Percentiles rank a stretch among this genome's conserved stretches.
phyloP scores from a whole-genome alignment of 805 yeast species.

The Starmera dryadoides region DNA sequence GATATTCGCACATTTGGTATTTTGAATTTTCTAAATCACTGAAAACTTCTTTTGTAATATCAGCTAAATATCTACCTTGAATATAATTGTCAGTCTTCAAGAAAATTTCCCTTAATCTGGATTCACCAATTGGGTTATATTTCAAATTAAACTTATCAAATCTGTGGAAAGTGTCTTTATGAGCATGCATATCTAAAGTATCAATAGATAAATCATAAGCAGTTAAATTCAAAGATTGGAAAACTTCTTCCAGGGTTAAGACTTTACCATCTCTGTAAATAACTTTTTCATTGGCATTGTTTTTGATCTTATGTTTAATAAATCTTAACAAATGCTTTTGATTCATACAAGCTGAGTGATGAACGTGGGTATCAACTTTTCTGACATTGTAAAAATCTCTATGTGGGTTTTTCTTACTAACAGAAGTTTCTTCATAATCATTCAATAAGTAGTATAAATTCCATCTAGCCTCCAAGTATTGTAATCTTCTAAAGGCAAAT shows the following conservation, averaged over 20 bases:
- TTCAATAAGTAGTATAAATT: conserved; percentile 80
- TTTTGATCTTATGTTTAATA: conserved; percentile 90
- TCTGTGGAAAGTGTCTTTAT: conserved; percentile 94
- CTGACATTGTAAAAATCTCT: conserved; percentile 95
- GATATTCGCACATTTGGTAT: conserved; percentile 95
- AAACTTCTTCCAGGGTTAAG: conserved; percentile 82
- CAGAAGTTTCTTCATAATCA: conserved; percentile 88
- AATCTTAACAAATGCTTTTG: conserved; percentile 93
- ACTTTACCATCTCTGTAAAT: conserved; percentile 89
- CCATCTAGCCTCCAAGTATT: conserved; percentile 96
- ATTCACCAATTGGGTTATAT: conserved; percentile 97
- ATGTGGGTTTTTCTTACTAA: conserved; percentile 89
- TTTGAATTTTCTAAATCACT: conserved; percentile 92
- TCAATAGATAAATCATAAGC: conserved; percentile 96
- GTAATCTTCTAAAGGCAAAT: conserved; percentile 89
- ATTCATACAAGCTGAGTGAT: conserved; percentile 98
- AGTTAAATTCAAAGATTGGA: conserved; percentile 80
- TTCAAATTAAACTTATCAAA: conserved; percentile 96
- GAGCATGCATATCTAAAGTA: conserved; percentile 99
- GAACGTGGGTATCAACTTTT: conserved; percentile 97
- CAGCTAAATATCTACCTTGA: conserved; percentile 84
- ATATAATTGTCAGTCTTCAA: conserved; percentile 92
- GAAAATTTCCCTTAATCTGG: conserved; percentile 92
- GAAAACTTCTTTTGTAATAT: conserved; percentile 87
- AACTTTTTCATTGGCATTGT: conserved; percentile 79